Evolutionary conservation across 768 basidiomycete genomes (phyloP), one percentile per base, ranked within the genome.

Genomic region (Cystobasidium onofrii): DNA sequence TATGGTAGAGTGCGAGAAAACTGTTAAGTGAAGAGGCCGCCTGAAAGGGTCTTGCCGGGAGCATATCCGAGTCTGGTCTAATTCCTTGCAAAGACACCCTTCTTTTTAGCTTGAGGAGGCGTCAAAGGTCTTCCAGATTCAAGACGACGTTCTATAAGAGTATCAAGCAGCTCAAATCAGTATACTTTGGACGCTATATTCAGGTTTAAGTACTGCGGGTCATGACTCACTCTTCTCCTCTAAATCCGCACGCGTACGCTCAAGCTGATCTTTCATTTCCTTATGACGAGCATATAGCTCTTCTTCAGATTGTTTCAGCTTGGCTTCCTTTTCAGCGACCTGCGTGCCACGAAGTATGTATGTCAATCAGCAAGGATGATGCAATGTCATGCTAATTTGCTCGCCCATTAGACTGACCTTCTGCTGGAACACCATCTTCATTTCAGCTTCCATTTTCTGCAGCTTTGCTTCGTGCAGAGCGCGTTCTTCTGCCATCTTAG

Each of bases 401-500:
- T 15, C 15, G 39, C 18, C 3, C 3, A 50, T 7, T 20, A 20
- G 12, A n/a, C 18, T 12, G 9, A 50, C 46, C 83, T 99, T 99
- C 83, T 98, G 96, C 81, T 94, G 93, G 92, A 99, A 99, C 78
- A 99, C 96, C 91, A 95, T 92, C 88, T 97, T 98, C 96, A 99
- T 99, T 86, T 98, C 96, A 71, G 93, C 90, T 84, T 99, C 96
- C 89, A 97, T 97, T 88, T 99, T 99, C 71, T 91, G 87, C 69
- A 99, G 87, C 82, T 98, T 98, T 77, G 91, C 90, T 83, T 99
- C 95, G 83, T 99, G 95, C 80, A 97, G 82, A 65, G 91, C 85
- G 72, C 96, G 90, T 81, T 99, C 96, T 81, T 99, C 96, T 76
- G 94, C 92, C 84, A 92, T 87, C 82, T 92, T 90, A 74, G 90